Conservation (phyloP, 176 grass and related monocot species). For the Rhipidocladum racemiflorum region DNA sequence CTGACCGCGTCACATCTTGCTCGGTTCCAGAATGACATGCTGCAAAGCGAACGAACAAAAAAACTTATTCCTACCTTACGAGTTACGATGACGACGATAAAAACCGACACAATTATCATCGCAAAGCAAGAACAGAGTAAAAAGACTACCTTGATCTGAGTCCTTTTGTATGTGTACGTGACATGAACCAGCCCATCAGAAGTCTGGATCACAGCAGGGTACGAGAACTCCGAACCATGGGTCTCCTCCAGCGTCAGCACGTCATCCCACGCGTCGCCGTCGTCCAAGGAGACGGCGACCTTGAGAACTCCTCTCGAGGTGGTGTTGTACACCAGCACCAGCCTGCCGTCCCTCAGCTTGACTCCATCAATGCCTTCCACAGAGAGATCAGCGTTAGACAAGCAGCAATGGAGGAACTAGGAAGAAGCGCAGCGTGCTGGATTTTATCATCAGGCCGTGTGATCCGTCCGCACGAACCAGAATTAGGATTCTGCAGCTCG, state of each 20-base stretch:
- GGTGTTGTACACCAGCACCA: conserved; percentile 50
- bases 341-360: conserved; percentile 57
- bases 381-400: not conserved
- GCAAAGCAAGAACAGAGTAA: not conserved
- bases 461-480: conserved; percentile 13
- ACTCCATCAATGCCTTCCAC: conserved; percentile 49
- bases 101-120: not conserved
- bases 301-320: conserved; percentile 53
- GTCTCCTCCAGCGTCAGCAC: conserved; percentile 53
- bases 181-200: conserved; percentile 48
- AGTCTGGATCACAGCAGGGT: conserved; percentile 52
- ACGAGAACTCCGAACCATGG: conserved; percentile 51
- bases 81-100: not conserved
- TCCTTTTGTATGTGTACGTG: conserved; percentile 60
- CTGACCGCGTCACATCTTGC: not conserved
- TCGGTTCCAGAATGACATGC: conserved; percentile 38
- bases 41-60: not conserved
- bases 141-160: conserved; percentile 57
- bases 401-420: not conserved
- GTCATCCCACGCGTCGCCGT: conserved; percentile 51
- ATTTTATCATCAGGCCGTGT: not conserved
- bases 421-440: not conserved
- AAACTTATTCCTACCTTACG: not conserved
- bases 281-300: conserved; percentile 47
- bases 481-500: conserved; percentile 54